Percentiles rank a stretch among this genome's conserved stretches.
Evolutionary conservation across 1,284 basidiomycete genomes (phyloP).

Genomic region (Ceratorhiza oryzae-sativae): DNA sequence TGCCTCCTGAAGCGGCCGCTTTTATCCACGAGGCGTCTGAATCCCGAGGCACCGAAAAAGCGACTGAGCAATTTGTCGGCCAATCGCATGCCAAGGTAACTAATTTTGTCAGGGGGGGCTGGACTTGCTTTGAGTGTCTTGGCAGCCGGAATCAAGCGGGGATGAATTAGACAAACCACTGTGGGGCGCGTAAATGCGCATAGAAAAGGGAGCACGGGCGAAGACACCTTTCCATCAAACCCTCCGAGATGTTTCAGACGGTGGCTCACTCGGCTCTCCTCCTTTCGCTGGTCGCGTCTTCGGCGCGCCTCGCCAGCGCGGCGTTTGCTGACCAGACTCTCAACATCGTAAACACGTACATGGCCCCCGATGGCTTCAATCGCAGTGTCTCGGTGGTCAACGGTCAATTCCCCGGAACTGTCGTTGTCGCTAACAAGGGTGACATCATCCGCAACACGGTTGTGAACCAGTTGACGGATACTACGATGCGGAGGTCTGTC

Average conservation of each 20-base stretch:
- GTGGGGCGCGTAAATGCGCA: not conserved
- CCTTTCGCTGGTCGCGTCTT: slow-evolving; percentile 3
- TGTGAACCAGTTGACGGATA: slow-evolving; percentile 48
- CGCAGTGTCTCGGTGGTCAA: slow-evolving; percentile 51
- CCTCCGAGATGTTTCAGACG: not conserved
- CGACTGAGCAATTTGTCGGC: not conserved
- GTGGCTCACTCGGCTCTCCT: not conserved
- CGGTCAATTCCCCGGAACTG: slow-evolving; percentile 47
- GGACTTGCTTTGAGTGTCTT: not conserved
- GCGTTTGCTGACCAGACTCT: slow-evolving; percentile 37
- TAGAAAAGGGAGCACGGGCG: not conserved
- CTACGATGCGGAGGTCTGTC: slow-evolving; percentile 51
- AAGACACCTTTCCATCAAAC: not conserved
- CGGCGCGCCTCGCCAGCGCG: not conserved
- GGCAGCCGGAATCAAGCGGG: not conserved
- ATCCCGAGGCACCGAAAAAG: not conserved
- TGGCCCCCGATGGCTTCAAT: slow-evolving; percentile 55
- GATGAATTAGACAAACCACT: not conserved
- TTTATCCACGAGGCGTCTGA: not conserved
- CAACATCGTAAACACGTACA: slow-evolving; percentile 51
- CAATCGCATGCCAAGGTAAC: not conserved
- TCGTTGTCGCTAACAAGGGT: slow-evolving; percentile 50
- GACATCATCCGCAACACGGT: slow-evolving; percentile 52
- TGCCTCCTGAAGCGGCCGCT: not conserved
- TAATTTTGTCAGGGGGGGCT: not conserved